These are phyloP conservation scores for Malassezia brasiliensis DNA, from an alignment of 1,284 basidiomycete genomes.

Conservation along the genomic window DNA sequence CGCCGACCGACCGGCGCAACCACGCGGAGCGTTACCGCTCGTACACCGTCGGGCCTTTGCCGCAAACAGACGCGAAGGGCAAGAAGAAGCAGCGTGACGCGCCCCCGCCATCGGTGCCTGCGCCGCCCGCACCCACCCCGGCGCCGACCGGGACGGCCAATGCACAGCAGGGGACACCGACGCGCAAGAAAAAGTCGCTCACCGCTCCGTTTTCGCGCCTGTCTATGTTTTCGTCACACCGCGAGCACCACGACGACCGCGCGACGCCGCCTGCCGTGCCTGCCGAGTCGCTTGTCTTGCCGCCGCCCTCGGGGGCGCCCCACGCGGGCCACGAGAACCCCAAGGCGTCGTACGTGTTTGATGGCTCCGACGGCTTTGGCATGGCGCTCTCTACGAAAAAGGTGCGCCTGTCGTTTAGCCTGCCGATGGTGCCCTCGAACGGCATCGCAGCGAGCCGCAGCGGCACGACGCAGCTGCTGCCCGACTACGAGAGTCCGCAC, in stretches of 20 bases:
- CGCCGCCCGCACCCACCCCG: neutral
- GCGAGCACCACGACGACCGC: slow-evolving; percentile 15
- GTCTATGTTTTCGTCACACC: slow-evolving; percentile 32
- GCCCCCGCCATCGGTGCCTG: neutral
- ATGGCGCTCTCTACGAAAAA: slow-evolving; percentile 36
- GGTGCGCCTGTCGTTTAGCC: slow-evolving; percentile 44
- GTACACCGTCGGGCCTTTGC: slow-evolving; percentile 39
- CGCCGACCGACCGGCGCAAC: slow-evolving; percentile 25
- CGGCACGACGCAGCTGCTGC: slow-evolving; percentile 31
- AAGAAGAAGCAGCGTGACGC: neutral
- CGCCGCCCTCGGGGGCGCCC: neutral
- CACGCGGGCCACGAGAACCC: slow-evolving; percentile 15
- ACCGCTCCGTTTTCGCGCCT: slow-evolving; percentile 35
- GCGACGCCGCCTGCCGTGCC: neutral
- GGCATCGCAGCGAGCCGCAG: slow-evolving; percentile 18
- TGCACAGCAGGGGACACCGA: neutral
- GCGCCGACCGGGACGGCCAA: neutral
- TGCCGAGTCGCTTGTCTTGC: neutral
- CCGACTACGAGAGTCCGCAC: slow-evolving; percentile 45
- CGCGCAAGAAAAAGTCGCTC: slow-evolving; percentile 16
- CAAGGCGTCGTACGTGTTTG: slow-evolving; percentile 40
- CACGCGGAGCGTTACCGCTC: slow-evolving; percentile 40
- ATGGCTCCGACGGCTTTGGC: slow-evolving; percentile 39
- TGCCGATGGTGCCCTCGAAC: slow-evolving; percentile 33
- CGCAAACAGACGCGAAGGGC: neutral